Evolutionary conservation across 768 basidiomycete species (phyloP).

Genomic region (Leccinum incarnatum): DNA sequence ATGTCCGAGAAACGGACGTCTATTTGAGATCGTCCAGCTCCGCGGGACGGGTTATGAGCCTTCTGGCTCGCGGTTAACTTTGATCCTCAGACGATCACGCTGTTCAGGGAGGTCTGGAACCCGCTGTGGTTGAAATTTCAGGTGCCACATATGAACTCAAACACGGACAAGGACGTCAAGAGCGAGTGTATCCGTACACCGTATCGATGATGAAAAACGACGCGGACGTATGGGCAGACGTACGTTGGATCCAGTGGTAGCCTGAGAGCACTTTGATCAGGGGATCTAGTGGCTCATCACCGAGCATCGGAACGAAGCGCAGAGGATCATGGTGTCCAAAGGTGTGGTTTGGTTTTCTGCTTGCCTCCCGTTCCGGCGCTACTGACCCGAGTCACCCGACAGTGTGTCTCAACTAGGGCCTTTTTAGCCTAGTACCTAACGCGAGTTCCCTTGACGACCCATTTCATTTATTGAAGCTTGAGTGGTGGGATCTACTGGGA

Average conservation of each 20-base stretch:
- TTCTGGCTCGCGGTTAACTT: slow-evolving; percentile 87
- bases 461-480: no score
- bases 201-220: slow-evolving; percentile 94
- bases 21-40: slow-evolving; percentile 86
- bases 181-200: slow-evolving; percentile 92
- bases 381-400: no score
- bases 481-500: no score
- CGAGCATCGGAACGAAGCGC: slow-evolving; percentile 74
- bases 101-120: slow-evolving; percentile 98
- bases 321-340: slow-evolving; percentile 80
- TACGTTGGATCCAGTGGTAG: slow-evolving; percentile 52
- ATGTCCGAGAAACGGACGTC: slow-evolving; percentile 84
- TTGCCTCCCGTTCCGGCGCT: neutral
- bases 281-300: no score
- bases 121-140: slow-evolving; percentile 93
- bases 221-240: slow-evolving; percentile 96
- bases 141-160: slow-evolving; percentile 90
- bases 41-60: slow-evolving; percentile 58
- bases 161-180: slow-evolving; percentile 98
- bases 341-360: slow-evolving; percentile 45
- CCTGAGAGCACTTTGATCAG: slow-evolving; percentile 36
- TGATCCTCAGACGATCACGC: slow-evolving; percentile 95
- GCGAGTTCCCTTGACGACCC: no score
- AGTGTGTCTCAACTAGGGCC: no score
- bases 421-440: no score